Evolutionary conservation across 1,284 basidiomycete genomes (phyloP), one percentile per base, ranked within the genome.

Genomic region (Erythrobasidium hasegawianum): DNA sequence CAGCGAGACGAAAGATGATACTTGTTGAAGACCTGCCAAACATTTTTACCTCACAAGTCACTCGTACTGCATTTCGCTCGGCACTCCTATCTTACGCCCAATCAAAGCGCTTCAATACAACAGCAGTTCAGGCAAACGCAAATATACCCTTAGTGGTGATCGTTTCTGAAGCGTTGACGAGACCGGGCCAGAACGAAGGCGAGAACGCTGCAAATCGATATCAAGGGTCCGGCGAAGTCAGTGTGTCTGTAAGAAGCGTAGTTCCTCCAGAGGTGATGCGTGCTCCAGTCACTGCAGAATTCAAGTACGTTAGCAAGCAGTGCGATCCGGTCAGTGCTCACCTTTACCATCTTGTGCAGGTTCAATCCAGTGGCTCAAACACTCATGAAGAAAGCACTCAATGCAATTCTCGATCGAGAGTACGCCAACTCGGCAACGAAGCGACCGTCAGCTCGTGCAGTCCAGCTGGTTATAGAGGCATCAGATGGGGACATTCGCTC

Each of bases 21-120:
- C 83, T 98, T 7, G 81, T 98, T 8, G 93, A 97, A 76, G 90
- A 97, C 68, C 81, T 97, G 2, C 95, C 95, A 0, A 97, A 97
- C 74, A 82, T 97, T 47, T 79, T 89, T 3, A 88, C 94, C 74
- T 77, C 82, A 0, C 77, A 78, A 64, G 79, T 82, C 1, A 94
- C 89, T 0, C 86, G 87, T 69, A 78, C 81, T 2, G 82, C 84
- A 0, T 94, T 97, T 74, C 91, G 96, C 71, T 79, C 82, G 0
- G 81, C 86, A 0, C 77, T 98, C 0, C 78, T 83, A 24, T 77
- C 82, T 0, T 81, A 89, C 55, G 83, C 72, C 39, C 29, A 62
- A 9, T 71, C 71, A 38, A 59, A 55, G 38, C 68, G 68, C 16
- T 53, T 85, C 14, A 76, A 79, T 56, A 24, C 76, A 78, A 57